Evolutionary conservation across 352 stramenopile species (phyloP).

Genomic region (Pilasporangium apinafurcum): DNA sequence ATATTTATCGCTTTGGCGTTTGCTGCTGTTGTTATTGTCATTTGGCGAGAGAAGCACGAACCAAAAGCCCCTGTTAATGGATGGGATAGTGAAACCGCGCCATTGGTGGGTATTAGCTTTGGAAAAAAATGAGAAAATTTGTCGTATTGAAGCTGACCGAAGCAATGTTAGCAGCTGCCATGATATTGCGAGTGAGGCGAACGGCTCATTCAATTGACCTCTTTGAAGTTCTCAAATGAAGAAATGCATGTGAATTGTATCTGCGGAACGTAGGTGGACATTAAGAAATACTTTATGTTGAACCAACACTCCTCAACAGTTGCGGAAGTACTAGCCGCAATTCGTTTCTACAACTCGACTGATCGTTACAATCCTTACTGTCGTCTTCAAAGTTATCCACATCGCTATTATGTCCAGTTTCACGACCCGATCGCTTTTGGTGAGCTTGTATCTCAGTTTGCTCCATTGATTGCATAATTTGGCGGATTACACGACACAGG

Average conservation of each 20-base stretch:
- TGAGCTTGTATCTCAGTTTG: neutral
- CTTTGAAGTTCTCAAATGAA: no score
- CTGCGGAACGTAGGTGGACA: no score
- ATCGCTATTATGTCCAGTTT: neutral
- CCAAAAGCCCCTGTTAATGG: conserved; percentile 1
- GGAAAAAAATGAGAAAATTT: neutral
- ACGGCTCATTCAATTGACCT: no score
- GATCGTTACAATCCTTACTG: conserved; percentile 6
- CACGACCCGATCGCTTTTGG: neutral
- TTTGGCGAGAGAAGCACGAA: conserved; percentile 46
- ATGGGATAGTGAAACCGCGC: conserved; percentile 27
- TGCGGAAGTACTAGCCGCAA: conserved; percentile 36
- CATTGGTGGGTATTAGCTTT: conserved; percentile 38
- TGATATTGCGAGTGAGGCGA: no score
- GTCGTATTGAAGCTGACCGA: no score
- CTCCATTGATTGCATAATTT: conserved; percentile 17
- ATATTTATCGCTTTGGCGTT: conserved; percentile 51
- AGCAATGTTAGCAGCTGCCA: no score
- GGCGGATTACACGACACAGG: conserved; percentile 20
- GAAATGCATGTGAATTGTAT: no score
- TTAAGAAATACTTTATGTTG: no score
- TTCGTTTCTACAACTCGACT: conserved; percentile 15
- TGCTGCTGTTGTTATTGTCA: conserved; percentile 27
- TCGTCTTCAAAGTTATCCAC: conserved; percentile 6
- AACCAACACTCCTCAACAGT: conserved; percentile 26